Conservation (phyloP, 1,284 basidiomycete species). For the Naganishia sp. region DNA sequence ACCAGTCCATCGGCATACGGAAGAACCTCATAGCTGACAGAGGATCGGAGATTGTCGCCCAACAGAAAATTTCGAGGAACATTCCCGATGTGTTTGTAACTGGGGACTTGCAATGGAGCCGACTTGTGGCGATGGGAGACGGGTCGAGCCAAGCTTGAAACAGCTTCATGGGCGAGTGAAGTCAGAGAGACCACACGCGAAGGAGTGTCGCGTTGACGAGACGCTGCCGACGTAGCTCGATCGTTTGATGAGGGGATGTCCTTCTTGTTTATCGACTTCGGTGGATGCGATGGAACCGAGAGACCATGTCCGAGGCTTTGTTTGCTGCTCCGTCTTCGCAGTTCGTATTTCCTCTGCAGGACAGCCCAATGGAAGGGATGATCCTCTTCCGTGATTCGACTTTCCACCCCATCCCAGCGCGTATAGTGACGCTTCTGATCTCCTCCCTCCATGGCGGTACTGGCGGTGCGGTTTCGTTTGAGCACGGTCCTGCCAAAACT, state of each 20-base stretch:
- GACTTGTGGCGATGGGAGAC: conserved; percentile 13
- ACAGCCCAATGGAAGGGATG: conserved; percentile 30
- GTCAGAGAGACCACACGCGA: conserved; percentile 16
- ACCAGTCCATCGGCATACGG: background rate
- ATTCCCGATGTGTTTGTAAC: background rate
- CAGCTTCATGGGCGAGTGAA: background rate
- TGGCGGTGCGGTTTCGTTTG: conserved; percentile 13
- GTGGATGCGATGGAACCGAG: background rate
- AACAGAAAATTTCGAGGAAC: background rate
- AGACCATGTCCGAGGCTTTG: conserved; percentile 21
- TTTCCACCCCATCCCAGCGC: conserved; percentile 29
- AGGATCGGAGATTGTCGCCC: background rate
- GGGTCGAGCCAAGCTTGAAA: background rate
- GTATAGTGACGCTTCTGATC: conserved; percentile 28
- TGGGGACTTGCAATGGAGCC: background rate
- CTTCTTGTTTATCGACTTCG: background rate
- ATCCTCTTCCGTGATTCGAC: conserved; percentile 26
- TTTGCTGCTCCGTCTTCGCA: conserved; percentile 23
- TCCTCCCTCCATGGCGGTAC: conserved; percentile 19
- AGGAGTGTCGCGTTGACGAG: background rate
- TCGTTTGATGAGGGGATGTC: background rate
- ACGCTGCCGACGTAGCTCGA: background rate
- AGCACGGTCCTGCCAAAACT: conserved; percentile 1
- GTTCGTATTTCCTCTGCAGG: conserved; percentile 7
- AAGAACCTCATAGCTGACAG: conserved; percentile 18